Percentiles rank a stretch among this genome's conserved stretches.
These are phyloP conservation scores for Rhamnella rubrinervis DNA, from an alignment of 331 rosid species.

Conservation along the genomic window DNA sequence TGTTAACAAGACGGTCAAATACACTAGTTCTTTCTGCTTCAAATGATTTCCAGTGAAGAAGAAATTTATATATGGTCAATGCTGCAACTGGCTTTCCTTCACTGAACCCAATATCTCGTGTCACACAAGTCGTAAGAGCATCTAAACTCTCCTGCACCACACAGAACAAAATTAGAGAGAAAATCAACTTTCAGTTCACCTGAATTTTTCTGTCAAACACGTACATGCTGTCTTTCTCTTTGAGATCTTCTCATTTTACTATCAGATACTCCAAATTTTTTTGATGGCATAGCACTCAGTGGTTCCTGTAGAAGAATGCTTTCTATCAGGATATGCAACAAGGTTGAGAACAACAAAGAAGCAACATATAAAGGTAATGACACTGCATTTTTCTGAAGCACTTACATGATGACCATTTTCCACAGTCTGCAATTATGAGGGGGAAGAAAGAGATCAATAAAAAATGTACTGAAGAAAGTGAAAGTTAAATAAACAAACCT, in stretches of 20 bases:
- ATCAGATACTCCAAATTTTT: slow-evolving; percentile 54
- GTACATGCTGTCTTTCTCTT: slow-evolving; percentile 77
- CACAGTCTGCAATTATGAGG: slow-evolving; percentile 45
- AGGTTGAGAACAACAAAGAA: slow-evolving; percentile 10
- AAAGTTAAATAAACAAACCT: background rate
- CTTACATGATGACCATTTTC: slow-evolving; percentile 82
- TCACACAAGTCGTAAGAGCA: slow-evolving; percentile 59
- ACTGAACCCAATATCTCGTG: slow-evolving; percentile 67
- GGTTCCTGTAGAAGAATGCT: slow-evolving; percentile 46
- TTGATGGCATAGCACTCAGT: slow-evolving; percentile 34
- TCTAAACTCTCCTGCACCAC: slow-evolving; percentile 79
- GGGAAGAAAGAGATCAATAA: slow-evolving; percentile 34
- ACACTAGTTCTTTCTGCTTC: slow-evolving; percentile 94
- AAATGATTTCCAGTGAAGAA: slow-evolving; percentile 83
- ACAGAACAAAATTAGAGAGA: slow-evolving; percentile 16
- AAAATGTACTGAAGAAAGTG: slow-evolving; percentile 24
- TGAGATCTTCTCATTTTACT: slow-evolving; percentile 55
- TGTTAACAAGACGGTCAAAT: slow-evolving; percentile 76
- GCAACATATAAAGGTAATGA: slow-evolving; percentile 15
- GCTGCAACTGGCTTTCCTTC: slow-evolving; percentile 94
- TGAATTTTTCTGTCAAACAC: slow-evolving; percentile 24
- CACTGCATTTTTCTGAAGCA: slow-evolving; percentile 14
- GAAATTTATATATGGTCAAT: slow-evolving; percentile 73
- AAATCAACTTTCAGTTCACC: slow-evolving; percentile 11
- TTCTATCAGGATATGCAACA: slow-evolving; percentile 24